A percentile compares a stretch with the other conserved stretches of the same genome.
Evolutionary conservation across 176 grass and related monocot genomes (phyloP).

Genomic region (Avena eriantha): DNA sequence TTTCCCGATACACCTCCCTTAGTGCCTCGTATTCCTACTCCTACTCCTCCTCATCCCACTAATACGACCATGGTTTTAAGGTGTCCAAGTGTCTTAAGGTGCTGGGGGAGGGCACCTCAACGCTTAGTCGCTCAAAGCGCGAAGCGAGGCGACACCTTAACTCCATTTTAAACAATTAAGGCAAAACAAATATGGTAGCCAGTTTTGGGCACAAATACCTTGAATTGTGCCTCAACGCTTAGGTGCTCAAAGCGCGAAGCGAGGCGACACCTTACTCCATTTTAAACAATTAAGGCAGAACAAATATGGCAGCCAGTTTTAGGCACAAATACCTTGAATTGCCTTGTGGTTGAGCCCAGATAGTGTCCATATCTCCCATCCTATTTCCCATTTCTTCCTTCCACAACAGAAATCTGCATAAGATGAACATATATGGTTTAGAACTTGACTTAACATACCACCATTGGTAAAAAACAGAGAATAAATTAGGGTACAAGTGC

Average conservation of each 20-base stretch:
- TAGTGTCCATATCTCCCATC: background rate
- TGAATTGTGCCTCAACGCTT: too few species aligned
- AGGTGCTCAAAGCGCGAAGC: background rate
- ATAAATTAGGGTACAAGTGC: background rate
- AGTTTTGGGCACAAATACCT: too few species aligned
- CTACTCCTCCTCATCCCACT: too few species aligned
- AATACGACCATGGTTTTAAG: too few species aligned
- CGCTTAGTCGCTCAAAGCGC: background rate
- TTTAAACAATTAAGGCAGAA: background rate
- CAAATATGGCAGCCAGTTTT: background rate
- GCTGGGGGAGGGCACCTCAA: too few species aligned
- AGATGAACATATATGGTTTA: background rate
- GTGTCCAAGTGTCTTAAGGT: too few species aligned
- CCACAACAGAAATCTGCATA: background rate
- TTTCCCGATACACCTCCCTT: too few species aligned
- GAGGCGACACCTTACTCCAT: background rate
- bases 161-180: background rate
- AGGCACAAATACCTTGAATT: background rate
- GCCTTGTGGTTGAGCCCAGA: background rate
- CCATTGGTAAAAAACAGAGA: background rate
- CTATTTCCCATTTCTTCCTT: background rate
- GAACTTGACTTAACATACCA: background rate
- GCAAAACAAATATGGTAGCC: too few species aligned
- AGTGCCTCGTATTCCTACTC: too few species aligned
- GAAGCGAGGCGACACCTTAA: background rate